Evolutionary conservation across 257 asterid genomes (phyloP).

Genomic region (Buddleja alternifolia): DNA sequence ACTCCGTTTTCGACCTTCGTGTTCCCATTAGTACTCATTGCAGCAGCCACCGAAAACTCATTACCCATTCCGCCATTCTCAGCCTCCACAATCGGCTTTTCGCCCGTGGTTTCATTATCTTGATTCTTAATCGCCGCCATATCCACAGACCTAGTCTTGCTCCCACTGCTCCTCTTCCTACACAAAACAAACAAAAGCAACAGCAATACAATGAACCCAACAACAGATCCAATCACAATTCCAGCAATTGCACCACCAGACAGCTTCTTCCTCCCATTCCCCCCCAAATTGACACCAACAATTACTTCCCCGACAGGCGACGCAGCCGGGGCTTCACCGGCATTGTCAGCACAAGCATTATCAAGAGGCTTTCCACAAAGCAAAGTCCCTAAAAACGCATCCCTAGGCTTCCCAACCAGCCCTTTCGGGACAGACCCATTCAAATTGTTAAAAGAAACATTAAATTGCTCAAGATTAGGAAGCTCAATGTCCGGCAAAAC

Average conservation of each 20-base stretch:
- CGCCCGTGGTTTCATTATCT: slow-evolving; percentile 43
- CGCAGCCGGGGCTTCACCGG: slow-evolving; percentile 37
- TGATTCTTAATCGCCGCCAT: slow-evolving; percentile 53
- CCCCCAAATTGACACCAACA: slow-evolving; percentile 20
- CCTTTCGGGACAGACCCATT: slow-evolving; percentile 73
- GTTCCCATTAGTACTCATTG: slow-evolving; percentile 36
- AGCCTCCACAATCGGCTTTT: slow-evolving; percentile 45
- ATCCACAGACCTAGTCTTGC: slow-evolving; percentile 55
- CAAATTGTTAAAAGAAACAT: slow-evolving; percentile 64
- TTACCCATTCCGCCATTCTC: slow-evolving; percentile 45
- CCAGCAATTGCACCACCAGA: slow-evolving; percentile 90
- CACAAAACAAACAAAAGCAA: slow-evolving; percentile 58
- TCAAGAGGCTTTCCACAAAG: slow-evolving; percentile 84
- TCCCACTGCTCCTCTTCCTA: slow-evolving; percentile 58
- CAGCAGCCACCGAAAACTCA: slow-evolving; percentile 50
- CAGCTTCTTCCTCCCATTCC: slow-evolving; percentile 36
- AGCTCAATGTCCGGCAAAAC: slow-evolving; percentile 54
- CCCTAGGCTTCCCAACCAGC: slow-evolving; percentile 41
- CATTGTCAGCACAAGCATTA: slow-evolving; percentile 47
- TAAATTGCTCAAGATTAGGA: slow-evolving; percentile 64
- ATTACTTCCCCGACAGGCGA: slow-evolving; percentile 27
- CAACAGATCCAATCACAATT: slow-evolving; percentile 72
- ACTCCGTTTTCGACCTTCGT: slow-evolving; percentile 26
- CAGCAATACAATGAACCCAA: slow-evolving; percentile 54
- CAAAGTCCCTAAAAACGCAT: slow-evolving; percentile 62